Base-by-base conservation (phyloP, 495 filamentous ascomycete species). In the Bryoglossum gracile region DNA sequence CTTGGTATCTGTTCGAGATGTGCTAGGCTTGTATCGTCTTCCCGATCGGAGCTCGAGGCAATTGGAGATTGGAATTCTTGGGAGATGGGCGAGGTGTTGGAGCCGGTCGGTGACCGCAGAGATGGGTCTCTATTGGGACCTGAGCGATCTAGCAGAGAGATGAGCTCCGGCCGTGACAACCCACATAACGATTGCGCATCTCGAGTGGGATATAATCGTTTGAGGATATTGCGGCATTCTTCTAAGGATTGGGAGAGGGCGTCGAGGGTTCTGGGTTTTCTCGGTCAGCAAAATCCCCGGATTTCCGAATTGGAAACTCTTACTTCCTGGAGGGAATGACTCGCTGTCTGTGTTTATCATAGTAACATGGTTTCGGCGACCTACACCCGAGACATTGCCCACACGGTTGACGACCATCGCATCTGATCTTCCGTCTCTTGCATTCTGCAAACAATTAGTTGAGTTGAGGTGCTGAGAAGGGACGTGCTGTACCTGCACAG, bases 401-500 rank as follows among this genome's bases (percentile, higher is more conserved):
- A 56, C 75, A 78, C 13, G 75, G 75, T 51, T 78, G 75, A 55
- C 76, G 71, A 35, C 75, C 75, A 62, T 78, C 75, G 54, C 75
- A 78, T 53, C 75, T 69, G 47, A 78, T 78, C 62, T 78, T 78
- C 40, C 75, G 70, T 33, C 75, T 65, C 59, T 78, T 77, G 63
- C 75, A 78, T 58, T 78, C 75, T 46, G 74, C n/a, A n/a, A n/a
- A n/a, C n/a, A n/a, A n/a, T n/a, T n/a, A n/a, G n/a, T n/a, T n/a
- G n/a, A n/a, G n/a, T n/a, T n/a, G n/a, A n/a, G n/a, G n/a, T n/a
- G n/a, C n/a, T n/a, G n/a, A n/a, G n/a, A n/a, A n/a, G n/a, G n/a
- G n/a, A n/a, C n/a, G n/a, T n/a, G n/a, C n/a, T n/a, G n/a, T n/a
- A n/a, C n/a, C n/a, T n/a, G n/a, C 74, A 60, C 75, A 78, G 38